Base-by-base conservation (phyloP, 1,139 yeast species). In the Blastobotrys capitulatus region DNA sequence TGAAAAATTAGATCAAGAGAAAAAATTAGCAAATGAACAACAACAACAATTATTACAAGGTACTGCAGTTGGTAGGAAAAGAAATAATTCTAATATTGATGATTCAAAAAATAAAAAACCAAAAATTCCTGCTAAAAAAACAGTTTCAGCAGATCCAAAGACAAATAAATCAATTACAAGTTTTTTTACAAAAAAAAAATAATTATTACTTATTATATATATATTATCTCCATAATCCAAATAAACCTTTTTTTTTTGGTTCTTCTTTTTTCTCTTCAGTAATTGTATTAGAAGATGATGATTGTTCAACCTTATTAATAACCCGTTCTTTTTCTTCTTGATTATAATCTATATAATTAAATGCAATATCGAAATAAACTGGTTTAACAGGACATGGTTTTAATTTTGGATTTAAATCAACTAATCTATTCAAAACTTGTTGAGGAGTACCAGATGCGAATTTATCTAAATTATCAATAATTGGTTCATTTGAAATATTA, bases 361-460 rank as follows among this genome's bases (percentile, higher is more conserved):
- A 89, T 0, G 95, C 97, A 60, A 87, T 74, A 65, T 90, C 97
- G 62, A 88, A 90, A 60, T 89, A 77, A 8, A 89, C 95, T 0
- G 97, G 96, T 67, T 90, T 90, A 52, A 84, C 79, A 52, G 82
- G 75, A 1, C 86, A 77, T 1, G 95, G 86, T 52, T 68, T 68
- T 26, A 79, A 56, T 15, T 66, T 63, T 15, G 74, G 69, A 20
- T 73, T 71, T 39, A 78, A 57, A 52, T 82, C 79, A 36, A 78
- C 79, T 48, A 83, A 64, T 42, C 71, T 70, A 2, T 66, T 58
- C 42, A 80, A 59, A 13, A 72, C 64, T 16, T 69, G 63, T 2
- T 67, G 68, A 5, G 70, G 57, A 2, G 72, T 61, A 9, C 66
- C 63, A 6, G 38, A 44, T 6, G 68, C 79, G 54, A 69, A 76